phyloP scores from a whole-genome alignment of 2,329 filamentous ascomycete species.

The Grosmannia clavigera region DNA sequence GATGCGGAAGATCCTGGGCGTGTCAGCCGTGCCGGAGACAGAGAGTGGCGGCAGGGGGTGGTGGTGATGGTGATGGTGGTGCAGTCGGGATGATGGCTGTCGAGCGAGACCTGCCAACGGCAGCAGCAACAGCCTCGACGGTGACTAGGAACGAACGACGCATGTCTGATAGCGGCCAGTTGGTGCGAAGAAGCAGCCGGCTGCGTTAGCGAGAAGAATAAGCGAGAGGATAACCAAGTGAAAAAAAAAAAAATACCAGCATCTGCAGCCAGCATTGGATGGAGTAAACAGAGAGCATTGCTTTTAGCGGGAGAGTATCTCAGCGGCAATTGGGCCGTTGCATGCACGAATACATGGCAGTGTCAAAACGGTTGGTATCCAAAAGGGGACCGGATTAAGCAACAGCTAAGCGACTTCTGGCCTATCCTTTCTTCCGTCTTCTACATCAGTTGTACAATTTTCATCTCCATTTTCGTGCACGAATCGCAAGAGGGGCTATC shows the following conservation, averaged over 20 bases:
- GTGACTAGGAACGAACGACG: background rate
- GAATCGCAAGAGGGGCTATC: too few relatives aligned
- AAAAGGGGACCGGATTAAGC: too few relatives aligned
- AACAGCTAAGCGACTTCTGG: too few relatives aligned
- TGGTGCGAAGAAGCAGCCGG: background rate
- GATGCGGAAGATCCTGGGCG: slow-evolving; percentile 29
- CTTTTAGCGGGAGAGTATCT: background rate
- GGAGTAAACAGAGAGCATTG: background rate
- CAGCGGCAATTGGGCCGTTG: too few relatives aligned
- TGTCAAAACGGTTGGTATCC: too few relatives aligned
- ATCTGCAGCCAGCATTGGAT: background rate
- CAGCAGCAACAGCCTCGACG: background rate
- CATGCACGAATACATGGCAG: too few relatives aligned
- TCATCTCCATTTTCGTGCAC: background rate
- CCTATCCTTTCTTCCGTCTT: background rate
- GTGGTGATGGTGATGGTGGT: too few relatives aligned
- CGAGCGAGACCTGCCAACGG: background rate
- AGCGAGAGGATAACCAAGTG: too few relatives aligned
- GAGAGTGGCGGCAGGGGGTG: too few relatives aligned
- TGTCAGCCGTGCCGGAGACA: background rate
- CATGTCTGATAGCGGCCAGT: background rate
- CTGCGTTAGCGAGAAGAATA: background rate
- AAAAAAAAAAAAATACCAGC: background rate
- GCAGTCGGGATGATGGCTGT: too few relatives aligned
- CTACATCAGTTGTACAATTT: background rate